Evolutionary conservation across 2,329 filamentous ascomycete species (phyloP).

Genomic region (Trichophyton schoenleinii): DNA sequence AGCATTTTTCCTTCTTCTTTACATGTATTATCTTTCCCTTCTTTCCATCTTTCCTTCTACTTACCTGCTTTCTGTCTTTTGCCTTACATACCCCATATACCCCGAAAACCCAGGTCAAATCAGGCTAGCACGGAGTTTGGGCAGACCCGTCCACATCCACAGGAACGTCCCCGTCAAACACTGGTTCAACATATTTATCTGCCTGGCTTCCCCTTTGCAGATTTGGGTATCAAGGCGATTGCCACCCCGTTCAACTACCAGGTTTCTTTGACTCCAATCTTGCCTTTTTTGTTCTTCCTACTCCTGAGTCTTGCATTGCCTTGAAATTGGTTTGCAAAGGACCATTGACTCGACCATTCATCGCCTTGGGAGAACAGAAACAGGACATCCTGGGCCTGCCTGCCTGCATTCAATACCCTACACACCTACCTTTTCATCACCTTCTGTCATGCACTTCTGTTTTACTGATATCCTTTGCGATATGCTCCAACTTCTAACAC

Average conservation of each 20-base stretch:
- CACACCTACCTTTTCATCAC: too few relatives aligned
- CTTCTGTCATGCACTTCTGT: background rate
- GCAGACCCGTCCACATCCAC: background rate
- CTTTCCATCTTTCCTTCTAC: background rate
- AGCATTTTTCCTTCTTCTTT: background rate
- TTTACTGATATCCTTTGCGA: background rate
- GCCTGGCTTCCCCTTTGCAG: background rate
- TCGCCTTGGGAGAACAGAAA: background rate
- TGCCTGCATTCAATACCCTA: background rate
- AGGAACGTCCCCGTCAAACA: background rate
- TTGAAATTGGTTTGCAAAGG: slow-evolving; percentile 1
- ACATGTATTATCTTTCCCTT: slow-evolving; percentile 1
- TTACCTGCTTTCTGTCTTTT: slow-evolving; percentile 2
- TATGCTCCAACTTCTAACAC: slow-evolving; percentile 1
- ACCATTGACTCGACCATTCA: background rate
- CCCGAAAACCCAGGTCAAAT: background rate
- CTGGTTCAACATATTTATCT: slow-evolving; percentile 1
- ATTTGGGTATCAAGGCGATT: slow-evolving; percentile 1
- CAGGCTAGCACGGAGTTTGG: slow-evolving; percentile 3
- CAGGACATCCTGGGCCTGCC: background rate
- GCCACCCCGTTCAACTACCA: background rate
- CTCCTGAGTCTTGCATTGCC: background rate
- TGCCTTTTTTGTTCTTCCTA: background rate
- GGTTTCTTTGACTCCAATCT: background rate
- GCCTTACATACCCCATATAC: background rate